phyloP scores from a whole-genome alignment of 83 land plant genomes.

The Diphasiastrum complanatum region DNA sequence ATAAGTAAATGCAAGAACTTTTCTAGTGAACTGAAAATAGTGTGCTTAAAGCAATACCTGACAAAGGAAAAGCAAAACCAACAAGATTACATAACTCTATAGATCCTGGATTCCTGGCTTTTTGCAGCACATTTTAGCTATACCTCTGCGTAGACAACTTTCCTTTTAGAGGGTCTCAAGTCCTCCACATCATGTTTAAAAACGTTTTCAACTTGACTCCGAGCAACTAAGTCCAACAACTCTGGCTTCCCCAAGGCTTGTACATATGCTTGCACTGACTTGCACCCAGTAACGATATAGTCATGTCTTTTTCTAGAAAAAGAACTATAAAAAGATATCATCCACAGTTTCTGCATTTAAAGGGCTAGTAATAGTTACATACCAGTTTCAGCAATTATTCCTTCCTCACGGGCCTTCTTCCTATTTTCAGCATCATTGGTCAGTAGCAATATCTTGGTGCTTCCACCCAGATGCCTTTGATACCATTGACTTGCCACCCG shows the following conservation, averaged over 20 bases:
- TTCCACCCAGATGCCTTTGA: conserved; percentile 72
- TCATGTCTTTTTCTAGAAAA: too few species aligned
- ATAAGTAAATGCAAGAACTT: neutral
- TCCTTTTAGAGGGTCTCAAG: conserved; percentile 77
- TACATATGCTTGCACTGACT: conserved; percentile 90
- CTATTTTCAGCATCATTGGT: conserved; percentile 94
- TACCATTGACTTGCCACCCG: conserved; percentile 90
- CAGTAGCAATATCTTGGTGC: conserved; percentile 50
- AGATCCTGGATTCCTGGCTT: neutral
- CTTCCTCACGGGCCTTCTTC: conserved; percentile 77
- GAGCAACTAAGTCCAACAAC: conserved; percentile 81
- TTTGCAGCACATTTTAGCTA: neutral
- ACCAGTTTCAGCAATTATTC: conserved; percentile 86
- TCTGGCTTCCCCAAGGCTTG: conserved; percentile 72
- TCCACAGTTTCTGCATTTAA: too few species aligned
- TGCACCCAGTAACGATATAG: too few species aligned
- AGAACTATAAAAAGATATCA: too few species aligned
- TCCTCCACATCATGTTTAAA: conserved; percentile 55
- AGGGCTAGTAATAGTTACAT: too few species aligned
- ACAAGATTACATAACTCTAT: neutral
- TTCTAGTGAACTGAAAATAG: neutral
- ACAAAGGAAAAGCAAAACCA: neutral
- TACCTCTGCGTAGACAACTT: conserved; percentile 74
- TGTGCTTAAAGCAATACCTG: too few species aligned
- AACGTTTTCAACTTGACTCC: conserved; percentile 34